phyloP scores from a whole-genome alignment of 2,329 filamentous ascomycete genomes.

The Colletotrichum sublineola region DNA sequence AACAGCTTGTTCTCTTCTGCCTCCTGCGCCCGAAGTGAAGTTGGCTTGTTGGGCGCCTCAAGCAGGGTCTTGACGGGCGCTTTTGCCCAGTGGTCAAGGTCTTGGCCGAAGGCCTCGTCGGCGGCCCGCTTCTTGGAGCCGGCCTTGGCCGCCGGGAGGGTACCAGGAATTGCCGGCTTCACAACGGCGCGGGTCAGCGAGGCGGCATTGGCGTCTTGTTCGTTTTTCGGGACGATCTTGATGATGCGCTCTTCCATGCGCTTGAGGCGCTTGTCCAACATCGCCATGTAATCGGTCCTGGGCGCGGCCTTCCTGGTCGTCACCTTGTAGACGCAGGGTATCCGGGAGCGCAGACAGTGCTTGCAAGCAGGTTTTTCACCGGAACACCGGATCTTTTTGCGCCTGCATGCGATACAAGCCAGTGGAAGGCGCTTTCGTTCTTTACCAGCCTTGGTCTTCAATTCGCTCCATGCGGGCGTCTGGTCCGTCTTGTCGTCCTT shows the following conservation, averaged over 20 bases:
- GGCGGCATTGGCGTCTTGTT: conserved; percentile 74
- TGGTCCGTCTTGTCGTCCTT: conserved; percentile 72
- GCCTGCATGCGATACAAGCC: conserved; percentile 93
- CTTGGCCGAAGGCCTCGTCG: conserved; percentile 88
- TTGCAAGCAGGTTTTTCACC: conserved; percentile 98
- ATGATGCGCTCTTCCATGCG: conserved; percentile 98
- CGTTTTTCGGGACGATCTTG: conserved; percentile 91
- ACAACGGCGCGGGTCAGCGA: conserved; percentile 84
- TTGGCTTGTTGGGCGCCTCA: conserved; percentile 63
- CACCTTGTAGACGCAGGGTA: conserved; percentile 97
- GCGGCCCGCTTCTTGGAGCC: conserved; percentile 82
- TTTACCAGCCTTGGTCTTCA: conserved; percentile 94
- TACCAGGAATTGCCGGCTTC: conserved; percentile 78
- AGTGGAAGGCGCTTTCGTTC: conserved; percentile 93
- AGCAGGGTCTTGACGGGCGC: conserved; percentile 65
- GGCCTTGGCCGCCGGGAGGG: conserved; percentile 65
- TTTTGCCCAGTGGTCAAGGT: conserved; percentile 85
- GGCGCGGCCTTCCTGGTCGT: conserved; percentile 94
- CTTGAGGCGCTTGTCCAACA: conserved; percentile 95
- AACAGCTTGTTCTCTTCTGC: conserved; percentile 82
- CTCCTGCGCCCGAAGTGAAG: conserved; percentile 70
- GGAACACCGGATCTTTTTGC: conserved; percentile 98
- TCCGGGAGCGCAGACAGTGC: conserved; percentile 91
- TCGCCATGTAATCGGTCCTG: conserved; percentile 98
- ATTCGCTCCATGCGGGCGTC: conserved; percentile 80